These are phyloP conservation scores for Coemansia sp. DNA, from an alignment of 192 early-diverging fungal genomes.

Conservation along the genomic window DNA sequence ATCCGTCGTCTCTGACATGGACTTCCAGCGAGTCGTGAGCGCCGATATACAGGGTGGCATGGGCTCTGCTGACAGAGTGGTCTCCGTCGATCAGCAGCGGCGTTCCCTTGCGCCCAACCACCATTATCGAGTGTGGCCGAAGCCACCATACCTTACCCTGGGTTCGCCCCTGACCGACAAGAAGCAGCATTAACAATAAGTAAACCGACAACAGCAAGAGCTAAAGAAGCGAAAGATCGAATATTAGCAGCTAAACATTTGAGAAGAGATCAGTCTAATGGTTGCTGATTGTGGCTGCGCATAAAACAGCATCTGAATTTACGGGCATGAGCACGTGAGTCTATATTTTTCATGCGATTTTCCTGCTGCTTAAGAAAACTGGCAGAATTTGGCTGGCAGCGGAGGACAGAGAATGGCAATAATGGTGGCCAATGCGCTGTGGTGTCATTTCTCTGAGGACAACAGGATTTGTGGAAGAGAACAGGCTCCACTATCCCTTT, in stretches of 20 bases:
- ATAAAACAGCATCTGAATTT: not conserved
- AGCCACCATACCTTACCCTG: slow-evolving; percentile 33
- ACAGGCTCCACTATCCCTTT: no score
- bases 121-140: slow-evolving; percentile 11
- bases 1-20: slow-evolving; percentile 22
- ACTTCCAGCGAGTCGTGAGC: not conserved
- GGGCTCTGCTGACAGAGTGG: slow-evolving; percentile 37
- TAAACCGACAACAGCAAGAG: not conserved
- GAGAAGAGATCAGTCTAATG: no score
- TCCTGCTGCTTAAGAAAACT: no score
- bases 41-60: slow-evolving; percentile 20
- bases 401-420: no score
- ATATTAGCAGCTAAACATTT: no score
- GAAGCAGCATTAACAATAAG: slow-evolving; percentile 18
- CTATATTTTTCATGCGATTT: no score
- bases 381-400: no score
- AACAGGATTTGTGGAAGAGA: no score
- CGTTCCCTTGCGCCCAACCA: slow-evolving; percentile 35
- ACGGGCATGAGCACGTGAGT: slow-evolving; percentile 4
- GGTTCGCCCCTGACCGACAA: slow-evolving; percentile 34
- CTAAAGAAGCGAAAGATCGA: no score
- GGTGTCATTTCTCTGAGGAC: no score
- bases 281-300: not conserved
- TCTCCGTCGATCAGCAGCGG: slow-evolving; percentile 36
- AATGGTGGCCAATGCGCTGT: no score